These are phyloP conservation scores for Mycosphaerella sp. DNA, from an alignment of 2,329 filamentous ascomycete species.

Conservation along the genomic window DNA sequence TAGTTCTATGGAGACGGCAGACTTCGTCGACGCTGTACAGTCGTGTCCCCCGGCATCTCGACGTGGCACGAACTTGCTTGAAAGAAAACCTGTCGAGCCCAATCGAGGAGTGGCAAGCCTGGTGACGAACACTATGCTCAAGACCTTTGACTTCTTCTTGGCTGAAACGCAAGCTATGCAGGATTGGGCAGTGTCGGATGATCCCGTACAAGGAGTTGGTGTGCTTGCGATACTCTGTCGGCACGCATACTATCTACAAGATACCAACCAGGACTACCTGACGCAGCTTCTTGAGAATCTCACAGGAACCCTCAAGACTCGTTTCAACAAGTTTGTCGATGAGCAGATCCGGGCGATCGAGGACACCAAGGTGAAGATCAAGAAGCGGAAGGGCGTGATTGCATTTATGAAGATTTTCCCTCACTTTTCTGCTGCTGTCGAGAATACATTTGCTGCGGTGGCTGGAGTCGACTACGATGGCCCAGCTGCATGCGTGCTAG, in stretches of 20 bases:
- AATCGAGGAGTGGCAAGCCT: conserved; percentile 79
- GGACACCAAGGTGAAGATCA: conserved; percentile 98
- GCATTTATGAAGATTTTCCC: conserved; percentile 93
- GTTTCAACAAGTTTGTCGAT: conserved; percentile 85
- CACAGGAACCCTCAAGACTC: conserved; percentile 61
- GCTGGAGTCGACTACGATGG: conserved; percentile 45
- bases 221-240: conserved; percentile 75
- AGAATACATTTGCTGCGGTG: conserved; percentile 65
- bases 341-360: conserved; percentile 94
- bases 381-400: conserved; percentile 96
- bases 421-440: conserved; percentile 71
- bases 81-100: conserved; percentile 75
- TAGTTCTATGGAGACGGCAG: conserved; percentile 70
- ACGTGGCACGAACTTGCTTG: conserved; percentile 64
- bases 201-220: conserved; percentile 88
- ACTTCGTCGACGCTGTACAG: conserved; percentile 76
- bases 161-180: conserved; percentile 71
- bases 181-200: conserved; percentile 73
- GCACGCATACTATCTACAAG: conserved; percentile 70
- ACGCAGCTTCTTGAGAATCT: conserved; percentile 70
- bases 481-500: conserved; percentile 42
- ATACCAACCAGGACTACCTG: conserved; percentile 90
- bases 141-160: conserved; percentile 76
- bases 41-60: conserved; percentile 61
- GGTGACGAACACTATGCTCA: conserved; percentile 82